Evolutionary conservation across 768 basidiomycete genomes (phyloP), one percentile per base, ranked within the genome.

Genomic region (Phaeotremella fagi): DNA sequence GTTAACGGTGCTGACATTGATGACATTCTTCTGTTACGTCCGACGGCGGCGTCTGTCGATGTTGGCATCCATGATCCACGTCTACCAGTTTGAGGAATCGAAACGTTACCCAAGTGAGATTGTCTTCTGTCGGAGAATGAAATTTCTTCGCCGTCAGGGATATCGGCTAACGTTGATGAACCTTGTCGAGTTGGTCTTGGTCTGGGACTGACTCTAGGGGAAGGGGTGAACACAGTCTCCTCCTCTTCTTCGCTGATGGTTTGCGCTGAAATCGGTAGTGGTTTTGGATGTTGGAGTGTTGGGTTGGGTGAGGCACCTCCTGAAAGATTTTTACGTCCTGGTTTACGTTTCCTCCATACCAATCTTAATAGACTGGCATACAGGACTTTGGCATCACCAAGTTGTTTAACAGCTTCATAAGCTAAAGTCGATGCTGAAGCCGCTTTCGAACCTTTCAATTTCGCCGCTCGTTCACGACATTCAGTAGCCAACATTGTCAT

Each of bases 161-260:
- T 48, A 7, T 41, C 22, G 18, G 12, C 18, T 6, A 41, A 18
- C 6, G 18, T 41, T 22, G 38, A 14, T 12, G 38, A 41, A 12
- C 38, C 38, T 22, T 41, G 38, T 41, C 38, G 38, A 56, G 6
- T 31, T 41, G 33, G 41, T 44, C 38, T 41, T 7, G 38, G 22
- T 6, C 18, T 22, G 12, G 38, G 20, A 22, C 38, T 22, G 12
- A 20, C 38, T 22, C 12, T 7, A 6, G 38, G 38, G 22, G 38
- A 41, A 14, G 38, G 12, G 22, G 38, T 14, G 38, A 41, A 20
- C 22, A 6, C 12, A 6, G 38, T 20, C 22, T 41, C 62, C 11
- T 63, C 64, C 46, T 69, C 64, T 15, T 63, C 64, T 45, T 69
- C 67, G n/a, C n/a, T n/a, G n/a, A n/a, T n/a, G n/a, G n/a, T n/a